phyloP scores from a whole-genome alignment of 306 rosid genomes.

The Cicer judaicum region DNA sequence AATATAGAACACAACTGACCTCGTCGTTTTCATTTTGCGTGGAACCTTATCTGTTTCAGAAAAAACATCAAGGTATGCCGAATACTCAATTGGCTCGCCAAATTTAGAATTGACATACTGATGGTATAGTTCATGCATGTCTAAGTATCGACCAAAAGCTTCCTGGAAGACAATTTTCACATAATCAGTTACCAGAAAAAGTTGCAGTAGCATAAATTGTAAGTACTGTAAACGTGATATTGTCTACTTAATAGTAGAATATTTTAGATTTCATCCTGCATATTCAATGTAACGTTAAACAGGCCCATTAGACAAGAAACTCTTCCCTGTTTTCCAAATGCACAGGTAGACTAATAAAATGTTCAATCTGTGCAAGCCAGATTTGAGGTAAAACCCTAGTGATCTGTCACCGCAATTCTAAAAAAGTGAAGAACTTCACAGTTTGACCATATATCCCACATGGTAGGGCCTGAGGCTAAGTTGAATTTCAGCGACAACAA shows the following conservation, averaged over 20 bases:
- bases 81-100: constrained; percentile 92
- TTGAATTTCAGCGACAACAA: constrained; percentile 15
- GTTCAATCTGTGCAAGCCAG: constrained; percentile 12
- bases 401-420: constrained; percentile 13
- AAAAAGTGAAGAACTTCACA: constrained; percentile 10
- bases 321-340: background rate
- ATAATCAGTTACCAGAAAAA: constrained; percentile 43
- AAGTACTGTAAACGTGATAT: background rate
- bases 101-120: constrained; percentile 86
- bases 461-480: background rate
- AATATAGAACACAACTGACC: constrained; percentile 44
- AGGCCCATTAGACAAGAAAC: constrained; percentile 8
- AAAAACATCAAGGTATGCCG: constrained; percentile 83
- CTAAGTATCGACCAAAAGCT: constrained; percentile 86
- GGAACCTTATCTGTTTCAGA: constrained; percentile 76
- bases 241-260: constrained; percentile 18
- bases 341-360: background rate
- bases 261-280: constrained; percentile 29
- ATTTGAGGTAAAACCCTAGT: constrained; percentile 3
- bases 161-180: constrained; percentile 64
- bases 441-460: constrained; percentile 18
- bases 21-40: constrained; percentile 69
- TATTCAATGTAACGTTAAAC: constrained; percentile 12
- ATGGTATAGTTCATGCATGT: constrained; percentile 82
- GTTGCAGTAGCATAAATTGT: constrained; percentile 20